These are phyloP conservation scores for Sanghuangporus weigelae DNA, from an alignment of 1,284 basidiomycete genomes.

Conservation along the genomic window DNA sequence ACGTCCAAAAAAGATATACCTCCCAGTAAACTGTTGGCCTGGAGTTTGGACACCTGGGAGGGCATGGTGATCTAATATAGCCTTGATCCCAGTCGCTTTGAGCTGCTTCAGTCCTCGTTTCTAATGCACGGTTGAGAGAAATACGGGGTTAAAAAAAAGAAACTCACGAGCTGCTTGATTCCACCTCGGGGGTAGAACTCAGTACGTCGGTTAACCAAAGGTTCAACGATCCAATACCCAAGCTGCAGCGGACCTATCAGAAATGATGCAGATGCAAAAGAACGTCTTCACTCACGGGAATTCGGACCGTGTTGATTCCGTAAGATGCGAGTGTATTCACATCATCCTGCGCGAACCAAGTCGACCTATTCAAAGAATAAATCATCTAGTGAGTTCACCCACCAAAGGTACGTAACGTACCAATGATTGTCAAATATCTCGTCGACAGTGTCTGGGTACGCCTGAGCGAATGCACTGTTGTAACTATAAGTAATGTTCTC, in stretches of 20 bases:
- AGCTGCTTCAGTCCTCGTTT: slow-evolving; percentile 56
- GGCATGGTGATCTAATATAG: slow-evolving; percentile 72
- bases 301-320: slow-evolving; percentile 69
- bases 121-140: slow-evolving; percentile 29
- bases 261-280: not conserved
- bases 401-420: slow-evolving; percentile 28
- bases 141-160: not conserved
- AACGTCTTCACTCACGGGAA: slow-evolving; percentile 48
- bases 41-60: slow-evolving; percentile 63
- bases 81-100: slow-evolving; percentile 54
- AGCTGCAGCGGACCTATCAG: slow-evolving; percentile 40
- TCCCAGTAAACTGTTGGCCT: slow-evolving; percentile 60
- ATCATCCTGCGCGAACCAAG: slow-evolving; percentile 66
- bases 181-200: slow-evolving; percentile 71
- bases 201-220: slow-evolving; percentile 51
- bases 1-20: slow-evolving; percentile 31
- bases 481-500: not conserved
- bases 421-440: slow-evolving; percentile 58
- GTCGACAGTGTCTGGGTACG: slow-evolving; percentile 56
- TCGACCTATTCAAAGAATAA: slow-evolving; percentile 36
- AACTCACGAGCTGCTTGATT: slow-evolving; percentile 51
- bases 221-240: slow-evolving; percentile 77
- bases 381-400: not conserved
- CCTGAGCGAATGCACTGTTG: slow-evolving; percentile 50
- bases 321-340: slow-evolving; percentile 45